Percentiles rank a stretch among this genome's conserved stretches.
phyloP scores from a whole-genome alignment of 805 yeast genomes.

The baker's yeast (Saccharomyces cerevisiae) region DNA sequence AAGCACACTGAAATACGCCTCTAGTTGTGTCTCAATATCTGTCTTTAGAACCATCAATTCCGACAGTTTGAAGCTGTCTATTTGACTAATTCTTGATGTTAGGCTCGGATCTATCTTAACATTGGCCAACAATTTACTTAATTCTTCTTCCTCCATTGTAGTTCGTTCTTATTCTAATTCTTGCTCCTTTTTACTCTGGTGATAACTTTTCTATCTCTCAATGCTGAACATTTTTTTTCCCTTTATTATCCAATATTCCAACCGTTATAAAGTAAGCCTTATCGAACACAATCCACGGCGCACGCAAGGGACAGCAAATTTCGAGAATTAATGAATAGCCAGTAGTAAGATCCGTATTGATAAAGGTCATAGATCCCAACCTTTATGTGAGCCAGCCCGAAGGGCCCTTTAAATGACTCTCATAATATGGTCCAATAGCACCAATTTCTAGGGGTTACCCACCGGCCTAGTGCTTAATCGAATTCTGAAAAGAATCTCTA shows the following conservation, averaged over 20 bases:
- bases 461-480: neutral
- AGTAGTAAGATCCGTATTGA: neutral
- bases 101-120: neutral
- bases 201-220: neutral
- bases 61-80: neutral
- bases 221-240: neutral
- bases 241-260: neutral
- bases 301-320: neutral
- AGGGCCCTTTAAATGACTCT: neutral
- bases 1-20: constrained; percentile 37
- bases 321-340: neutral
- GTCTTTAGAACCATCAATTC: constrained; percentile 23
- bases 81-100: neutral
- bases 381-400: neutral
- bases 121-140: neutral
- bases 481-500: neutral
- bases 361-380: no score
- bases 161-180: neutral
- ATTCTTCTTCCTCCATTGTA: neutral
- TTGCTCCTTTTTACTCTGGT: neutral
- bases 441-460: neutral
- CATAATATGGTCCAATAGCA: neutral
- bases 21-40: constrained; percentile 36
- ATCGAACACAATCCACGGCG: neutral
- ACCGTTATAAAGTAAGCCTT: neutral